A percentile compares a stretch with the other conserved stretches of the same genome.
These are phyloP conservation scores for Eucalyptus virginea DNA, from an alignment of 345 rosid species.

Conservation along the genomic window DNA sequence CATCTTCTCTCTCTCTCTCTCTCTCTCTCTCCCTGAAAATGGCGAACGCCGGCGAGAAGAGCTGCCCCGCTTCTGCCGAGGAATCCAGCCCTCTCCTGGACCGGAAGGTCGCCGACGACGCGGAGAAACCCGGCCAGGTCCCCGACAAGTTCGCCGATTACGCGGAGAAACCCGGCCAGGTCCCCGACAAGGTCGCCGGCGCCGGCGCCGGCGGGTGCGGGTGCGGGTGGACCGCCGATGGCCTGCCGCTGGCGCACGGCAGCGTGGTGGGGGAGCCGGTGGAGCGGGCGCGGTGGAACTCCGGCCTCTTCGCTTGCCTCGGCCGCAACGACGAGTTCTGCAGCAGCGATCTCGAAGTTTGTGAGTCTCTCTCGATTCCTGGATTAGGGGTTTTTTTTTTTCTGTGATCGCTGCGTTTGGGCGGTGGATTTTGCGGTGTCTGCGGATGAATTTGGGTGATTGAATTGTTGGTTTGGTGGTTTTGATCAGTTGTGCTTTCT, in stretches of 20 bases:
- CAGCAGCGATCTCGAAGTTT: slow-evolving; percentile 99
- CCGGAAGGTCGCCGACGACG: slow-evolving; percentile 11
- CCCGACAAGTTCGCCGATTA: background rate
- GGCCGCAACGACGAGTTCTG: slow-evolving; percentile 92
- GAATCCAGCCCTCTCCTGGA: slow-evolving; percentile 74
- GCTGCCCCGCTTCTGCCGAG: background rate
- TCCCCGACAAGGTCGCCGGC: background rate
- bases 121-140: slow-evolving; percentile 14
- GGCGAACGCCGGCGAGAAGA: background rate
- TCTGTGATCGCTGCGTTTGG: background rate
- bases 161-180: background rate
- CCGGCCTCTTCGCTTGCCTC: slow-evolving; percentile 58
- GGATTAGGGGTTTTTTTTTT: background rate
- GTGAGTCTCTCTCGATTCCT: slow-evolving; percentile 29
- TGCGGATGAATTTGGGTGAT: background rate
- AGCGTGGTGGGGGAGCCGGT: slow-evolving; percentile 88
- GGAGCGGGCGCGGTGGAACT: slow-evolving; percentile 65
- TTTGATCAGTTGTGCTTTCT: background rate
- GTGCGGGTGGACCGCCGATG: slow-evolving; percentile 73
- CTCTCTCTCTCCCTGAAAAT: background rate
- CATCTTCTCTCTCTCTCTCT: background rate
- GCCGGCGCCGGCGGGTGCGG: background rate
- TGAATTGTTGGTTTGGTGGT: background rate
- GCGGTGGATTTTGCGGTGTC: background rate
- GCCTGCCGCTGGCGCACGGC: slow-evolving; percentile 61